Evolutionary conservation across 352 stramenopile genomes (phyloP).

Genomic region (Phytophthora citrophthora): DNA sequence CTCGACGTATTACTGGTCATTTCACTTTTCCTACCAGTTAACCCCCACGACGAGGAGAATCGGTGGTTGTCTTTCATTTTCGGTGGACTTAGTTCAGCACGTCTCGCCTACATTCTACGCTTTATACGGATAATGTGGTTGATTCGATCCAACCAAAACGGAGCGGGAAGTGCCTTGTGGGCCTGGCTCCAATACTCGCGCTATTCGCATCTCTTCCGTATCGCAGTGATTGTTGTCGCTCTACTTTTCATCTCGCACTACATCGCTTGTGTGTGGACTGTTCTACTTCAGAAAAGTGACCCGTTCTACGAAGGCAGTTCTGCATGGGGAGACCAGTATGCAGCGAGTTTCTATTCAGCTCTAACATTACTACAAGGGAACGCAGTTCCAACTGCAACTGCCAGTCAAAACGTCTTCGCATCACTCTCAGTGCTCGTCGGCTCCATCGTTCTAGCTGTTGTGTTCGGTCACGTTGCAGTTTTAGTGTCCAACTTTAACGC

Average conservation of each 20-base stretch:
- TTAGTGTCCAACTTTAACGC: slow-evolving; percentile 68
- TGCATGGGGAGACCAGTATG: slow-evolving; percentile 31
- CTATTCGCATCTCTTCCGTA: slow-evolving; percentile 47
- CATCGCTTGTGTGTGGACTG: slow-evolving; percentile 56
- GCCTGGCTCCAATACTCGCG: slow-evolving; percentile 50
- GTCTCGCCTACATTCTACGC: slow-evolving; percentile 24
- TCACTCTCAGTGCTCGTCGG: slow-evolving; percentile 51
- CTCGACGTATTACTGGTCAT: slow-evolving; percentile 26
- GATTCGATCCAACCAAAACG: slow-evolving; percentile 15
- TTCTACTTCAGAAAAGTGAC: slow-evolving; percentile 7
- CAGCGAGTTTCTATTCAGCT: neutral
- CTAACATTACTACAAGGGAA: too few species aligned
- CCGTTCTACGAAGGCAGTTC: neutral
- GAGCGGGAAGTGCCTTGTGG: slow-evolving; percentile 31
- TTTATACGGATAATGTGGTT: slow-evolving; percentile 39
- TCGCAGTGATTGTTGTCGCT: slow-evolving; percentile 40
- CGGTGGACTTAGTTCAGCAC: slow-evolving; percentile 22
- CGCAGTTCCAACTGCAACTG: too few species aligned
- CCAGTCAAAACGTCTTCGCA: slow-evolving; percentile 46
- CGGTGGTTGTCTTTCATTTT: slow-evolving; percentile 4
- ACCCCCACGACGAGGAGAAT: neutral
- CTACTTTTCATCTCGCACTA: slow-evolving; percentile 57
- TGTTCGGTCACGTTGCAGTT: slow-evolving; percentile 70
- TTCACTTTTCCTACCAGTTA: slow-evolving; percentile 6
- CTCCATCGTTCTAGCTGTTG: slow-evolving; percentile 59